Conservation (phyloP, 805 yeast species). For the Ascoidea asiatica region DNA sequence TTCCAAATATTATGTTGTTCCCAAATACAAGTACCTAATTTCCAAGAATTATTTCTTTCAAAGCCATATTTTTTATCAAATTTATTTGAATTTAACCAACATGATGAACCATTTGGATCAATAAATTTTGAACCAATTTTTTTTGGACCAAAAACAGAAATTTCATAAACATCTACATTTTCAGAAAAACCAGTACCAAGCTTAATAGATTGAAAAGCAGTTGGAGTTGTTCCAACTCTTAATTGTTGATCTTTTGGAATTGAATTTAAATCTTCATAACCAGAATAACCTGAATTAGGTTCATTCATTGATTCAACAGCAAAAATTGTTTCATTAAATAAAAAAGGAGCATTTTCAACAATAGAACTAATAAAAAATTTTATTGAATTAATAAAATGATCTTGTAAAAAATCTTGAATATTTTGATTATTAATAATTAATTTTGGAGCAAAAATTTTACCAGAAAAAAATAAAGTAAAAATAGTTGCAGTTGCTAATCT, state of each 20-base stretch:
- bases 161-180: slow-evolving; percentile 54
- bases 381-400: slow-evolving; percentile 44
- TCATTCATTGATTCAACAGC: slow-evolving; percentile 83
- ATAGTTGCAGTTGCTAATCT: slow-evolving; percentile 65
- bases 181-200: slow-evolving; percentile 70
- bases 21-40: slow-evolving; percentile 66
- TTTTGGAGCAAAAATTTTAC: slow-evolving; percentile 63
- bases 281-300: slow-evolving; percentile 68
- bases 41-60: slow-evolving; percentile 51
- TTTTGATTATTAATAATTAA: slow-evolving; percentile 57
- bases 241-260: slow-evolving; percentile 54
- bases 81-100: slow-evolving; percentile 51
- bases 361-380: slow-evolving; percentile 29
- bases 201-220: slow-evolving; percentile 57
- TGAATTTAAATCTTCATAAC: slow-evolving; percentile 36
- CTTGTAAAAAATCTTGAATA: slow-evolving; percentile 68
- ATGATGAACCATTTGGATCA: slow-evolving; percentile 53
- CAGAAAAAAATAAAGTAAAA: slow-evolving; percentile 81
- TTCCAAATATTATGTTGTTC: slow-evolving; percentile 75
- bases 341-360: slow-evolving; percentile 24
- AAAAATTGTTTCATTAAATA: slow-evolving; percentile 36
- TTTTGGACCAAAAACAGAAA: slow-evolving; percentile 66
- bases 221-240: slow-evolving; percentile 72
- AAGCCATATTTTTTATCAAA: slow-evolving; percentile 48
- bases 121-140: slow-evolving; percentile 41